Base-by-base conservation (phyloP, 768 basidiomycete genomes). In the Leccinum subtestaceum region DNA sequence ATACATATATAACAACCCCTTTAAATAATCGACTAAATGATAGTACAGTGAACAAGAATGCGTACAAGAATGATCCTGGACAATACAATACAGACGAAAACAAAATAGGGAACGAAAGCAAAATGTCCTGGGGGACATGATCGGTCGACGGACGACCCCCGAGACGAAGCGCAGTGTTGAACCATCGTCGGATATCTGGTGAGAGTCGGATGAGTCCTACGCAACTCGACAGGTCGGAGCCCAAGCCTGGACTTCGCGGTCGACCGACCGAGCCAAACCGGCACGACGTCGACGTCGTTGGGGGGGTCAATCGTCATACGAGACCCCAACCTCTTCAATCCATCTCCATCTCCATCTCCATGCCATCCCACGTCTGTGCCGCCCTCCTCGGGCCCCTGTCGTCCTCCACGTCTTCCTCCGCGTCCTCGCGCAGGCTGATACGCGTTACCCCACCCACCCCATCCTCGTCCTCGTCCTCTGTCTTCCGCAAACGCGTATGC, bases 331-430 rank as follows among this genome's bases (percentile, higher is more conserved):
- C 10, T 47, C 1, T 17, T 40, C 31, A 65, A 12, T 65, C 69
- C 72, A 72, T 74, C 27, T 70, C 71, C 70, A 72, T 72, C 1
- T 74, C 89, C 84, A 90, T 88, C 59, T 80, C 80, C 74, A 76
- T 72, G 52, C 80, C 75, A 54, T 78, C 74, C 76, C 74, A 80
- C 65, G 64, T 65, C 59, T 65, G 63, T 57, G 60, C 54, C 38
- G n/a, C 23, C n/a, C 17, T 61, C 55, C 60, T 53, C 63, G 29
- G 15, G 19, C 5, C 9, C 31, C 38, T 48, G 12, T 27, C 52
- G 2, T 31, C 51, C 34, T 49, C 59, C 5, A 3, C 21, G 1
- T 47, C 40, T 21, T 49, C 63, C 7, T 48, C 49, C 10, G 46
- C 55, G 31, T 57, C 63, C 31, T 58, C 62, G 31, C 36, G 61